Conservation (phyloP, 140 eudicot species). For the Anethum foeniculum region DNA sequence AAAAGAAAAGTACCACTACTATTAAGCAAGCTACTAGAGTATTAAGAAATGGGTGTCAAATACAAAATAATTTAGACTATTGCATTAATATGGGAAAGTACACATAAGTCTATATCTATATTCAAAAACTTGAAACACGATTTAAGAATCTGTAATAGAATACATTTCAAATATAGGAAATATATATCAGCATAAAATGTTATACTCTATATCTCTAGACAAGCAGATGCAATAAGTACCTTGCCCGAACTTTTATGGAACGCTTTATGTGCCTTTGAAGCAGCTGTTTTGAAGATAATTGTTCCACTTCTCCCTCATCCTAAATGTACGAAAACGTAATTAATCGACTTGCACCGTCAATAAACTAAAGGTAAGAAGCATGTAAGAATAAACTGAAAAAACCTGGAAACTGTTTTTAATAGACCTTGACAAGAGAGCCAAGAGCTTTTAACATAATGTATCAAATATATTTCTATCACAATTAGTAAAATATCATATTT, state of each 20-base stretch:
- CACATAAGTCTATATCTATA: neutral
- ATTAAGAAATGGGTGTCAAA: too few species aligned
- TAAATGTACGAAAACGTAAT: conserved; percentile 25
- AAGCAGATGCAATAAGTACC: conserved; percentile 26
- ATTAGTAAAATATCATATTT: too few species aligned
- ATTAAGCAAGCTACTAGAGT: neutral
- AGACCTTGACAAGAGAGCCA: too few species aligned
- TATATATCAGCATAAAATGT: neutral
- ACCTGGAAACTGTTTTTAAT: too few species aligned
- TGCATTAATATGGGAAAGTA: neutral
- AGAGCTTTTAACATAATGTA: too few species aligned
- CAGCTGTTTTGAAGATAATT: conserved; percentile 50
- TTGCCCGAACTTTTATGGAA: conserved; percentile 71
- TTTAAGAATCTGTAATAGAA: neutral
- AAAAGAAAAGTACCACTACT: neutral
- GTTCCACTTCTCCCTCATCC: conserved; percentile 43
- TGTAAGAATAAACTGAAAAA: too few species aligned
- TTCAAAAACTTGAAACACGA: neutral
- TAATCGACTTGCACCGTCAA: neutral
- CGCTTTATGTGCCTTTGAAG: conserved; percentile 67
- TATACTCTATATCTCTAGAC: too few species aligned
- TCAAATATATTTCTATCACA: neutral
- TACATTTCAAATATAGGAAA: too few species aligned
- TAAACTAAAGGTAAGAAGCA: neutral
- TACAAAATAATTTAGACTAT: too few species aligned